Base-by-base conservation (phyloP, 441 rosid genomes). In the Gossypium davidsonii region DNA sequence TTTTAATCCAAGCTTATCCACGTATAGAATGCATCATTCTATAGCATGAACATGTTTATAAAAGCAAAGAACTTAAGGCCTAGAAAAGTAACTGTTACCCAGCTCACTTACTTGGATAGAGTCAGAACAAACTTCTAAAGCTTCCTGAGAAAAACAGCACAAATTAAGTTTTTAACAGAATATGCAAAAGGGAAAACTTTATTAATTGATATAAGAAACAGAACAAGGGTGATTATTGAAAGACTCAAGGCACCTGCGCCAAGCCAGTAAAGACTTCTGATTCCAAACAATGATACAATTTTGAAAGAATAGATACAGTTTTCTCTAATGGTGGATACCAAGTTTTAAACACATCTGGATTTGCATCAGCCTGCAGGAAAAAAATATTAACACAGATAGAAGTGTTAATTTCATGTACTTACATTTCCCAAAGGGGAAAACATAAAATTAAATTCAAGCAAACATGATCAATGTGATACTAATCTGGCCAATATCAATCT, bases 291-390 rank as follows among this genome's bases (percentile, higher is more conserved):
- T 80, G 92, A 79, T 95, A 92, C 79, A 95, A 76, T 85, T 91
- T 95, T 14, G 97, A 91, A 64, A 95, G 95, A 88, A 92, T 87
- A 66, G 99, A 91, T 60, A 92, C 71, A 57, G 99, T 92, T 83
- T 87, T 92, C 88, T 95, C 99, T 78, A 92, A 73, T 49, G 99
- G 93, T 26, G 99, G 97, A 79, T 91, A 95, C 99, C 97, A 92
- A 81, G 90, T 85, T 81, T 85, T 91, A 79, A 85, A 89, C 71
- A 83, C 85, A 83, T 87, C 87, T 15, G 89, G 68, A 71, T 81
- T 86, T 79, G 81, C 98, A 70, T 81, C 88, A 77, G 79, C 87
- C 97, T 92, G 88, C 73, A 67, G 31, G 21, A n/a, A 44, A 23
- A 51, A 18, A 58, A 72, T 49, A 37, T 20, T 64, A 64, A 18